Percentiles rank a stretch among this genome's conserved stretches.
These are phyloP conservation scores for Hansenula sp. DNA, from an alignment of 1,139 yeast genomes.

Conservation along the genomic window DNA sequence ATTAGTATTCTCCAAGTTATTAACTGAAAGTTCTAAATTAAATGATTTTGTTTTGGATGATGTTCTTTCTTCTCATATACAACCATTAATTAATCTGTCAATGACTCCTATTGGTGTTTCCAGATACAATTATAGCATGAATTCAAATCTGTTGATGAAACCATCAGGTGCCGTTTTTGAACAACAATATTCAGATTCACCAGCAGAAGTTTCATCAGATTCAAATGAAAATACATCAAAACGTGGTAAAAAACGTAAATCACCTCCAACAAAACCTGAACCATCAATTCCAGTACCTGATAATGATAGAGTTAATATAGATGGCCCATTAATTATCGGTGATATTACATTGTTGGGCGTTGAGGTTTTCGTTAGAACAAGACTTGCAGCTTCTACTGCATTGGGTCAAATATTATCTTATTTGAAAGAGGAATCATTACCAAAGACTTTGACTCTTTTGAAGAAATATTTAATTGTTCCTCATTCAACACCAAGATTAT, in stretches of 20 bases:
- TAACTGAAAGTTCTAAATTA: constrained; percentile 41
- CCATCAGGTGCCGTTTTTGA: constrained; percentile 56
- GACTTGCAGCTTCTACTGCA: constrained; percentile 73
- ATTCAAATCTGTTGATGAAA: constrained; percentile 63
- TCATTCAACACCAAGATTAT: constrained; percentile 77
- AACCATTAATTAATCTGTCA: constrained; percentile 61
- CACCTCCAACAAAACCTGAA: constrained; percentile 19
- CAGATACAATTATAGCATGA: constrained; percentile 84
- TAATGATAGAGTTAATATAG: constrained; percentile 74
- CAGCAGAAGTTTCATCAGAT: constrained; percentile 4
- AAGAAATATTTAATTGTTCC: constrained; percentile 45
- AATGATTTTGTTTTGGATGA: constrained; percentile 40
- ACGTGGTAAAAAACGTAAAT: constrained; percentile 28
- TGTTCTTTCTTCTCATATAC: constrained; percentile 47
- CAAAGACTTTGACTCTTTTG: constrained; percentile 37
- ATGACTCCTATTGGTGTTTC: constrained; percentile 96
- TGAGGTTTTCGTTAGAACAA: constrained; percentile 70
- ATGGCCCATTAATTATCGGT: constrained; percentile 88
- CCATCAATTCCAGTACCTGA: constrained; percentile 42
- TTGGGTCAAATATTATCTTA: constrained; percentile 67
- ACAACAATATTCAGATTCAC: constrained; percentile 19
- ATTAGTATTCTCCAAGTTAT: constrained; percentile 54
- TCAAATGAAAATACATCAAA: constrained; percentile 3
- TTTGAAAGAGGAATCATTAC: constrained; percentile 39
- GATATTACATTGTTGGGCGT: constrained; percentile 84